A percentile compares a stretch with the other conserved stretches of the same genome.
phyloP scores from a whole-genome alignment of 129 eudicot species.

The Flaveria brownii region DNA sequence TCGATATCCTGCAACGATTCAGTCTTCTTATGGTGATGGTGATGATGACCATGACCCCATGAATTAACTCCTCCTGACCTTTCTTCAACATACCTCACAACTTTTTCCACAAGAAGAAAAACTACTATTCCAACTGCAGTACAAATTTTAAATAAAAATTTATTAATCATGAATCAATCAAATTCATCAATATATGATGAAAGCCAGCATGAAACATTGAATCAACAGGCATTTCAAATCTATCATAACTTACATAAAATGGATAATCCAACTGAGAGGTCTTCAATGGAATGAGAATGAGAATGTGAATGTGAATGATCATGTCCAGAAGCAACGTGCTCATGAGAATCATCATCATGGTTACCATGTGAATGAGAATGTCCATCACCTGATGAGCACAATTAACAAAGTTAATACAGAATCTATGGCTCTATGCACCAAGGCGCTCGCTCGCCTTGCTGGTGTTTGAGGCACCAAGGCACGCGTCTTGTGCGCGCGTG shows the following conservation, averaged over 20 bases:
- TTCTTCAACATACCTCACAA: slow-evolving; percentile 87
- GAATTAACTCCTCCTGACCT: slow-evolving; percentile 56
- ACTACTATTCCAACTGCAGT: slow-evolving; percentile 88
- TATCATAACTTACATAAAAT: slow-evolving; percentile 57
- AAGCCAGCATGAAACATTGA: not conserved
- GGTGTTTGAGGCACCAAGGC: no score
- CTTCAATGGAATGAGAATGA: slow-evolving; percentile 84
- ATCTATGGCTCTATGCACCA: no score
- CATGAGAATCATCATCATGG: slow-evolving; percentile 46
- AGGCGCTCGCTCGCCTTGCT: no score
- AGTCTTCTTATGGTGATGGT: slow-evolving; percentile 70
- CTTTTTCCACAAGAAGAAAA: slow-evolving; percentile 88
- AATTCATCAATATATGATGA: not conserved
- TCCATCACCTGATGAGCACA: slow-evolving; percentile 62
- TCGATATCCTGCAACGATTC: slow-evolving; percentile 48
- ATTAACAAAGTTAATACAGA: not conserved
- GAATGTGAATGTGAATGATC: slow-evolving; percentile 61
- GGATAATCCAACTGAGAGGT: slow-evolving; percentile 88
- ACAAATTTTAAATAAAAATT: not conserved
- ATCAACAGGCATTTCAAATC: not conserved
- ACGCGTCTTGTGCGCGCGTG: no score
- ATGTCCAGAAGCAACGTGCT: slow-evolving; percentile 48
- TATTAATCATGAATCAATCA: not conserved
- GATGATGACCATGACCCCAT: slow-evolving; percentile 69
- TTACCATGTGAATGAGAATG: slow-evolving; percentile 77